Evolutionary conservation across 2,329 filamentous ascomycete genomes (phyloP).

Genomic region (Oidium heveae): DNA sequence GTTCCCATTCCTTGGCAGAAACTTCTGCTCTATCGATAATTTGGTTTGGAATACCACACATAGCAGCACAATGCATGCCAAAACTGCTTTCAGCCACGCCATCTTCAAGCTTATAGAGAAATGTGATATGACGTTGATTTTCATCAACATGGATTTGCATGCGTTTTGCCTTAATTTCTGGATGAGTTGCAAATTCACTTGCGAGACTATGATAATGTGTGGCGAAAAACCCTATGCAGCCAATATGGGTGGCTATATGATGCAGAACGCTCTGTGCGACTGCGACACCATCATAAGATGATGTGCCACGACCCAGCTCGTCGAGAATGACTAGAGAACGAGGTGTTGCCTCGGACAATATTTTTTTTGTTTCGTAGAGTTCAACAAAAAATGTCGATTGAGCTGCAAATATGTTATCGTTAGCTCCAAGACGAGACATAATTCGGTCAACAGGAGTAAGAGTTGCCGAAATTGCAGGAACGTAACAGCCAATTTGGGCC

Average conservation of each 20-base stretch:
- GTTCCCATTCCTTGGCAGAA: slow-evolving; percentile 81
- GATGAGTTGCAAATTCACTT: slow-evolving; percentile 70
- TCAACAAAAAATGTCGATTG: slow-evolving; percentile 98
- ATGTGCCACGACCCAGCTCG: slow-evolving; percentile 83
- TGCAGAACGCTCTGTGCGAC: slow-evolving; percentile 95
- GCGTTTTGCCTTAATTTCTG: slow-evolving; percentile 60
- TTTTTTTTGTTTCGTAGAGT: slow-evolving; percentile 93
- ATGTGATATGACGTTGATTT: slow-evolving; percentile 63
- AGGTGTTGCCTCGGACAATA: slow-evolving; percentile 76
- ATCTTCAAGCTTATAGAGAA: slow-evolving; percentile 79
- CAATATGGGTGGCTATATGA: slow-evolving; percentile 78
- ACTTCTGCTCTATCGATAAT: slow-evolving; percentile 72
- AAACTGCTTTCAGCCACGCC: slow-evolving; percentile 92
- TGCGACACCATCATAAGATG: slow-evolving; percentile 85
- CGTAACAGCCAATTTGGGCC: slow-evolving; percentile 84
- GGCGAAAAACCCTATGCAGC: slow-evolving; percentile 87
- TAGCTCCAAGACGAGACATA: slow-evolving; percentile 92
- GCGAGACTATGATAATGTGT: slow-evolving; percentile 93
- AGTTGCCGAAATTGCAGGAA: slow-evolving; percentile 58
- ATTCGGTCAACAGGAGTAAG: slow-evolving; percentile 88
- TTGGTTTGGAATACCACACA: slow-evolving; percentile 75
- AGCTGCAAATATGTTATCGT: slow-evolving; percentile 96
- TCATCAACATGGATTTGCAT: slow-evolving; percentile 95
- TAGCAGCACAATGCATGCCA: slow-evolving; percentile 95
- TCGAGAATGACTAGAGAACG: slow-evolving; percentile 91